Base-by-base conservation (phyloP, 179 eudicot species). In the Spergularia azorica region DNA sequence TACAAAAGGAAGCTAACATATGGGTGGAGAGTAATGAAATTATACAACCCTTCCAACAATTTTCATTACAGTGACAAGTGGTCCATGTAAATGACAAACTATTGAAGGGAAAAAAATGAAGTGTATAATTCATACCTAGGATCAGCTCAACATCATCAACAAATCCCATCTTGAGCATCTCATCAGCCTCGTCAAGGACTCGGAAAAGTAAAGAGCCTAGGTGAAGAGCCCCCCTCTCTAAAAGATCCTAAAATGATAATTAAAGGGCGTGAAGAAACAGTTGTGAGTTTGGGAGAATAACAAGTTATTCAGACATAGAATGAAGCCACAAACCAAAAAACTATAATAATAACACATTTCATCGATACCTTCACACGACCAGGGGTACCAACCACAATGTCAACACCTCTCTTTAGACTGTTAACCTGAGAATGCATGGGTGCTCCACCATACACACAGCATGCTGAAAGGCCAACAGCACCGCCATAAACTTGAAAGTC, bases 141-240 rank as follows among this genome's bases (percentile, higher is more conserved):
- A 93, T 95, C 67, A 90, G 85, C 80, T 95, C 97, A 73, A 95
- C 97, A 82, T 95, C 98, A 12, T 93, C 97, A 83, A 95, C 97
- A 77, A 94, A 94, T 62, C 98, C 98, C 96, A 92, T 92, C 79
- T 84, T 86, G 68, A 94, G 84, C 98, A 95, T 95, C 83, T 95
- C 98, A 86, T 95, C 98, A 78, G 97, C 93, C 85, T 95, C 97
- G 80, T 95, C 99, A 60, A 95, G 95, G 74, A 93, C 95, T 17
- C 99, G 94, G 81, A 95, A 93, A 72, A 86, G 90, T 65, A 95
- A 77, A 9, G 92, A 87, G 71, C 97, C 86, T 62, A 95, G 84
- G 83, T 95, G 87, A 74, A 95, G 87, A 83, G 76, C 80, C 51
- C 88, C 94, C 74, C 90, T 89, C 82, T 92, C 92, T 5, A 94